Conservation (phyloP, 495 filamentous ascomycete species). For the Hyaloscypha hepaticicola region DNA sequence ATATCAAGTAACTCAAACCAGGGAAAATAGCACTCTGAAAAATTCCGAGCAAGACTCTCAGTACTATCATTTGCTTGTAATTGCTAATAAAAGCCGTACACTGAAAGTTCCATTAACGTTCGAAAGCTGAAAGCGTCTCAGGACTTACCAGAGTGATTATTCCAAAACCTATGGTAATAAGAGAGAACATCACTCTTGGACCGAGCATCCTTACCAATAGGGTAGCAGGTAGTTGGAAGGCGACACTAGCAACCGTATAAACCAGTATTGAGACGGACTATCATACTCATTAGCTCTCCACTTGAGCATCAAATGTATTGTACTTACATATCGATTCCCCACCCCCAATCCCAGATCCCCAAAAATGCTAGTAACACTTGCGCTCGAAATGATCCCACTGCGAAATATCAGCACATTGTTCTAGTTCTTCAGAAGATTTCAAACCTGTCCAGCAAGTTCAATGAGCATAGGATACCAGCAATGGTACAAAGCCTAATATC, state of each 20-base stretch:
- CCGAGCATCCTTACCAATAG: constrained; percentile 67
- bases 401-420: not conserved
- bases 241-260: constrained; percentile 72
- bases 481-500: constrained; percentile 76
- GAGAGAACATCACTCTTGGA: constrained; percentile 65
- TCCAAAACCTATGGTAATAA: constrained; percentile 68
- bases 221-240: constrained; percentile 73
- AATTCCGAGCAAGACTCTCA: constrained; percentile 70
- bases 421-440: not conserved
- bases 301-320: not conserved
- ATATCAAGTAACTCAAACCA: constrained; percentile 68
- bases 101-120: not conserved
- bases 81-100: constrained; percentile 68
- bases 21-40: constrained; percentile 70
- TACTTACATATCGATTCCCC: constrained; percentile 32
- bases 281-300: constrained; percentile 43
- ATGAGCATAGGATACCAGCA: constrained; percentile 68
- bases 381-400: constrained; percentile 68
- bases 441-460: constrained; percentile 62
- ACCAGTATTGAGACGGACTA: constrained; percentile 77
- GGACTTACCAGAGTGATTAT: constrained; percentile 56
- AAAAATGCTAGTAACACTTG: constrained; percentile 73
- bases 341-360: constrained; percentile 58
- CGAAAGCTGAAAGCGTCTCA: not conserved
- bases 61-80: constrained; percentile 72